Evolutionary conservation across 1,139 yeast species (phyloP).

Genomic region (Nakaseomyces nivariensis): DNA sequence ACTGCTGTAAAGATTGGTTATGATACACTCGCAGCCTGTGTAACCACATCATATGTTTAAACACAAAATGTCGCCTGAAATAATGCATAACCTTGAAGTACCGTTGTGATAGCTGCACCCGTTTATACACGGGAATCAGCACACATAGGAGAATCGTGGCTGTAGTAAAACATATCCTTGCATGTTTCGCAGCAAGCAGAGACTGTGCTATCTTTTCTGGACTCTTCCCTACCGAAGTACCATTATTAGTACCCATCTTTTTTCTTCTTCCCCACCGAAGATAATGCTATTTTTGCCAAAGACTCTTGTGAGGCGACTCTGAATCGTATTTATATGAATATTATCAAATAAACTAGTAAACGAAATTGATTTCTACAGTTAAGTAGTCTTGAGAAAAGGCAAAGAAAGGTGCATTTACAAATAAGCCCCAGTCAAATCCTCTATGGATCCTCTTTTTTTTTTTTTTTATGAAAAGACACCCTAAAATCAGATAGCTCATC

Average conservation of each 20-base stretch:
- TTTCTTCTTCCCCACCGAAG: too few relatives aligned
- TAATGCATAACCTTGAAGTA: slow-evolving; percentile 19
- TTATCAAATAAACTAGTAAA: not conserved
- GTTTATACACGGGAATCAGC: slow-evolving; percentile 19
- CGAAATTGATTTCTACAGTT: too few relatives aligned
- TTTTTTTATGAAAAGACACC: too few relatives aligned
- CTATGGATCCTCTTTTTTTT: too few relatives aligned
- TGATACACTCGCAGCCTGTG: slow-evolving; percentile 21
- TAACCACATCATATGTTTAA: slow-evolving; percentile 10
- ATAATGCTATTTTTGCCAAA: too few relatives aligned
- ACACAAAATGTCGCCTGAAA: slow-evolving; percentile 17
- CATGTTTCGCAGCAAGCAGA: not conserved
- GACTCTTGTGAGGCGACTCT: too few relatives aligned
- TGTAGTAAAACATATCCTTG: not conserved
- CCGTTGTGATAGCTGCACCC: slow-evolving; percentile 14
- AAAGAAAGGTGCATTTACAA: not conserved
- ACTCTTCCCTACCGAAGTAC: not conserved
- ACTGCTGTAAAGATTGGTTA: slow-evolving; percentile 18
- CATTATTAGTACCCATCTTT: not conserved
- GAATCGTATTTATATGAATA: too few relatives aligned
- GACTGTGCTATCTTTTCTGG: slow-evolving; percentile 1
- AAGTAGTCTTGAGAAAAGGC: too few relatives aligned
- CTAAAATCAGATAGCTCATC: too few relatives aligned
- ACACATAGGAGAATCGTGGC: slow-evolving; percentile 14
- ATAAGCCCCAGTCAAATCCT: not conserved